phyloP scores from a whole-genome alignment of 2,329 filamentous ascomycete species.

The Beauveria brongniartii region DNA sequence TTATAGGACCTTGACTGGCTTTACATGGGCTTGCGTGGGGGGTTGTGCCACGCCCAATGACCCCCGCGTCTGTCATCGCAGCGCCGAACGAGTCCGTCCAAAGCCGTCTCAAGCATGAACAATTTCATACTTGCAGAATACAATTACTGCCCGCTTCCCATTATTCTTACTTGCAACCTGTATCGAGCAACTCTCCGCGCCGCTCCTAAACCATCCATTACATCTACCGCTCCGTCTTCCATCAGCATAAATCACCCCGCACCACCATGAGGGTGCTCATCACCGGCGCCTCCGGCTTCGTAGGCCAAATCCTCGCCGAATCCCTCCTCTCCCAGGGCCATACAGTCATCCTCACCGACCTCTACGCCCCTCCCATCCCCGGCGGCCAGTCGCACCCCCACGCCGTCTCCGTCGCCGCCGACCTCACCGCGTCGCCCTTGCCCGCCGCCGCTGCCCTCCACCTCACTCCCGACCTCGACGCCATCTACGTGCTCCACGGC shows the following conservation, averaged over 20 bases:
- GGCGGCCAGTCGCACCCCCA: constrained; percentile 15
- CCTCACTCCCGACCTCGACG: constrained; percentile 26
- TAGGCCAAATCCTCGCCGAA: constrained; percentile 50
- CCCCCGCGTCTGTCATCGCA: neutral
- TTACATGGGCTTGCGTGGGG: neutral
- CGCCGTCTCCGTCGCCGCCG: constrained; percentile 11
- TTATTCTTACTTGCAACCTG: neutral
- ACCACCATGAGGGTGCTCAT: constrained; percentile 39
- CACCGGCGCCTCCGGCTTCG: constrained; percentile 53
- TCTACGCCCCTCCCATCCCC: constrained; percentile 42
- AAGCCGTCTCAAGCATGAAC: too few species aligned
- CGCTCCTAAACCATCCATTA: too few species aligned
- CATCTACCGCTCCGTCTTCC: too few species aligned
- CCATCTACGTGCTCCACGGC: constrained; percentile 51
- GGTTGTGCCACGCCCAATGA: neutral
- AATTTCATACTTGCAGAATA: too few species aligned
- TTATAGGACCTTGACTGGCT: neutral
- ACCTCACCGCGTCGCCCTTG: constrained; percentile 8
- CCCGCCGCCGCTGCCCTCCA: neutral
- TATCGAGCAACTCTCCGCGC: neutral
- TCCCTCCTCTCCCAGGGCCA: constrained; percentile 37
- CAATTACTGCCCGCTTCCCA: too few species aligned
- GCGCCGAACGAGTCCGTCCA: neutral
- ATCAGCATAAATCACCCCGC: neutral
- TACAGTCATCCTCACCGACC: constrained; percentile 46